Percentiles rank a stretch among this genome's conserved stretches.
Evolutionary conservation across 371 early-diverging fungal genomes (phyloP).

Genomic region (Mycotypha africana): DNA sequence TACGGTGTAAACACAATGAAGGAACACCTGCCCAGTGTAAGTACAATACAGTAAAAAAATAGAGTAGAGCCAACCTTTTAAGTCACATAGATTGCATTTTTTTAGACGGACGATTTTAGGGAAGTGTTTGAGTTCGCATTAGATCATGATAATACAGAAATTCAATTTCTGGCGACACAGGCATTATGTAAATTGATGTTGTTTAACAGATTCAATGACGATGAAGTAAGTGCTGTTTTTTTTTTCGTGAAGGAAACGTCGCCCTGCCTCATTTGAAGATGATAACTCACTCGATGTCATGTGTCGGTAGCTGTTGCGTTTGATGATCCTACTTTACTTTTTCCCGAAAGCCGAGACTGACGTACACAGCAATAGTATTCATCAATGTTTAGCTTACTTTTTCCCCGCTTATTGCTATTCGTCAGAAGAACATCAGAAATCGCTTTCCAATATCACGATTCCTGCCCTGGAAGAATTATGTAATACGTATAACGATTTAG

Average conservation of each 20-base stretch:
- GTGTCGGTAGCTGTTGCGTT: constrained; percentile 62
- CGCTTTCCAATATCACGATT: constrained; percentile 36
- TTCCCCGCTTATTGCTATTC: constrained; percentile 80
- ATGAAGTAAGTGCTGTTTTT: constrained; percentile 51
- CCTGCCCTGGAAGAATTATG: constrained; percentile 33
- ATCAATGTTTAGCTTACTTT: constrained; percentile 83
- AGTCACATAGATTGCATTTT: background rate
- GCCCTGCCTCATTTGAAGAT: too few relatives aligned
- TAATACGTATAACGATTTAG: constrained; percentile 26
- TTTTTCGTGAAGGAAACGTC: too few relatives aligned
- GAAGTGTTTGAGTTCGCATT: constrained; percentile 44
- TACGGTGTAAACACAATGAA: constrained; percentile 40
- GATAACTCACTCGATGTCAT: too few relatives aligned
- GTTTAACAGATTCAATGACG: constrained; percentile 40
- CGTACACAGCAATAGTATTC: constrained; percentile 51
- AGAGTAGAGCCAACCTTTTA: too few relatives aligned
- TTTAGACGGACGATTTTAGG: constrained; percentile 34
- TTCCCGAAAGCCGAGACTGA: constrained; percentile 59
- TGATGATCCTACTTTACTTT: constrained; percentile 73
- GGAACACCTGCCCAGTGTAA: constrained; percentile 31
- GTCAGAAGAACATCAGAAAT: constrained; percentile 57
- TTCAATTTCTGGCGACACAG: constrained; percentile 56
- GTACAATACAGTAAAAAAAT: too few relatives aligned
- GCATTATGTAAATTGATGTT: constrained; percentile 67
- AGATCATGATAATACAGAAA: constrained; percentile 38